Conservation (phyloP, 805 yeast species). For the Ascoidea asiatica region DNA sequence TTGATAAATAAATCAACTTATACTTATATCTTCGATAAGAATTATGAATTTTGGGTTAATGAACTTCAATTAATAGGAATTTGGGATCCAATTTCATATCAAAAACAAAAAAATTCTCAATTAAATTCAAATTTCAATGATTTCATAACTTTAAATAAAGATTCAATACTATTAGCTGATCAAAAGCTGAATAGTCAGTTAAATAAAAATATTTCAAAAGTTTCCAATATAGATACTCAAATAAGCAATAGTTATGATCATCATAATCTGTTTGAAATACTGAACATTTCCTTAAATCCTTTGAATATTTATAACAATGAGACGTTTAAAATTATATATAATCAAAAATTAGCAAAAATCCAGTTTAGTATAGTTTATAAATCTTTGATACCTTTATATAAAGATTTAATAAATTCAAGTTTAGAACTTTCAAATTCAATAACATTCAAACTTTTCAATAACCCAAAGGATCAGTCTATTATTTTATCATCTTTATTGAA, state of each 20-base stretch:
- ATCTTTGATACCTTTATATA: slow-evolving; percentile 28
- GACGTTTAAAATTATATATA: slow-evolving; percentile 3
- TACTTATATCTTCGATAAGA: slow-evolving; percentile 5
- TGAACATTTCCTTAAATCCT: no score
- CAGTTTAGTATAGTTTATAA: slow-evolving; percentile 26
- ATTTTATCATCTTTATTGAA: slow-evolving; percentile 26
- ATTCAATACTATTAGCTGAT: slow-evolving; percentile 1
- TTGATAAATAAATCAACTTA: slow-evolving; percentile 7
- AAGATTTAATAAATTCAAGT: slow-evolving; percentile 28
- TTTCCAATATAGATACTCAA: background rate
- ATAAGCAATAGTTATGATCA: background rate
- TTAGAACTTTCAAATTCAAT: slow-evolving; percentile 25
- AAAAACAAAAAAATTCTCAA: slow-evolving; percentile 2
- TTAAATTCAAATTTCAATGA: slow-evolving; percentile 2
- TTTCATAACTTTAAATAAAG: slow-evolving; percentile 4
- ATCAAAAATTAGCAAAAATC: slow-evolving; percentile 16
- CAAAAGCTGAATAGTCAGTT: background rate
- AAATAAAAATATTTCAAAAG: slow-evolving; percentile 3
- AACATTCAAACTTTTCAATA: slow-evolving; percentile 30
- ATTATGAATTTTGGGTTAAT: slow-evolving; percentile 5
- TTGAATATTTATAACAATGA: background rate
- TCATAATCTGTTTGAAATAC: background rate
- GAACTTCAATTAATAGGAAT: slow-evolving; percentile 5
- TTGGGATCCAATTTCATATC: slow-evolving; percentile 1
- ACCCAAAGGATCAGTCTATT: slow-evolving; percentile 39